Evolutionary conservation across 306 rosid species (phyloP).

Genomic region (Cucumis melo): DNA sequence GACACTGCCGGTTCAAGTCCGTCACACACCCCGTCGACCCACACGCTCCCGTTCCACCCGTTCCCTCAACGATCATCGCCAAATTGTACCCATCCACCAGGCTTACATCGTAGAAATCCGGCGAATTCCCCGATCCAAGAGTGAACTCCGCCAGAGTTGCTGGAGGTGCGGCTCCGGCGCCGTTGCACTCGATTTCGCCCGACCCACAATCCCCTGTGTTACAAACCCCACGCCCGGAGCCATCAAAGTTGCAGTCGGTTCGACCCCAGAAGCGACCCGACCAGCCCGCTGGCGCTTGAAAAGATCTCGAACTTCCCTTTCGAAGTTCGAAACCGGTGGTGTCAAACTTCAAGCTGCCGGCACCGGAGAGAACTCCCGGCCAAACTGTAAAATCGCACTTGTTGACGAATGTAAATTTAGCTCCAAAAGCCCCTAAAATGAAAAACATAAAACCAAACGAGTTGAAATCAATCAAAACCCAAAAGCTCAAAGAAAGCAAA

Average conservation of each 20-base stretch:
- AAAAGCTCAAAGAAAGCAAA: neutral
- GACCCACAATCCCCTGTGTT: constrained; percentile 55
- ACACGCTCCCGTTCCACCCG: constrained; percentile 38
- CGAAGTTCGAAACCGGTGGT: constrained; percentile 43
- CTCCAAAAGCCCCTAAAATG: constrained; percentile 37
- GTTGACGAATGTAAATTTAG: constrained; percentile 39
- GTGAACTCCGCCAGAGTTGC: constrained; percentile 63
- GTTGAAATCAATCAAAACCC: neutral
- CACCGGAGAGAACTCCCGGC: constrained; percentile 39
- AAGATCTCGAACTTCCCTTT: constrained; percentile 17
- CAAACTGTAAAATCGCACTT: constrained; percentile 53
- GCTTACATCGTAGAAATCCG: constrained; percentile 58
- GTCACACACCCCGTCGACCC: constrained; percentile 34
- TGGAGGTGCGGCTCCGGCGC: constrained; percentile 44
- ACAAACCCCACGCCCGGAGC: constrained; percentile 29
- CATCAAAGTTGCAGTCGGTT: constrained; percentile 46
- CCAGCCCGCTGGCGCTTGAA: constrained; percentile 60
- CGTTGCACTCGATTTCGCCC: constrained; percentile 35
- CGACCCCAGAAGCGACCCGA: constrained; percentile 70
- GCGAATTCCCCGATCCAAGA: constrained; percentile 32
- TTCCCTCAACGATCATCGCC: constrained; percentile 37
- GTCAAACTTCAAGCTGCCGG: constrained; percentile 42
- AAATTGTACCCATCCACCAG: constrained; percentile 61
- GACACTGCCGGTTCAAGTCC: constrained; percentile 41
- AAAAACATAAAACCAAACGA: neutral